Conservation (phyloP, 495 filamentous ascomycete species). For the Penicillium atrosanguineum region DNA sequence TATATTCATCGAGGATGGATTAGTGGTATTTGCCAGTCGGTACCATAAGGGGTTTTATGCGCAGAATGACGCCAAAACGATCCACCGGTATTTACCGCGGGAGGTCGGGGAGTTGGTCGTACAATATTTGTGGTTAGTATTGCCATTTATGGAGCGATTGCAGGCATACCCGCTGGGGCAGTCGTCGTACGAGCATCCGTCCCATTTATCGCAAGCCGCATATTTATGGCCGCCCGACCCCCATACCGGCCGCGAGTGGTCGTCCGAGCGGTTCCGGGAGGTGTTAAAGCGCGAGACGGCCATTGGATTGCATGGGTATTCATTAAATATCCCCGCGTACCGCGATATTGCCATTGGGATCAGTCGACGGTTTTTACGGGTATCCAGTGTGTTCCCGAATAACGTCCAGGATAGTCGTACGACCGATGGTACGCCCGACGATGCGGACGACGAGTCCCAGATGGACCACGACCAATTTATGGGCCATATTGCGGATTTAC, state of each 20-base stretch:
- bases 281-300: not conserved
- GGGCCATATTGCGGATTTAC: constrained; percentile 9
- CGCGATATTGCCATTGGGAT: constrained; percentile 2
- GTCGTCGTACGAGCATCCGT: not conserved
- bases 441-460: not conserved
- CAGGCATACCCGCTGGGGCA: not conserved
- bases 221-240: not conserved
- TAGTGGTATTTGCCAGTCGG: no score
- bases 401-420: not conserved
- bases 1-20: no score
- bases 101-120: not conserved
- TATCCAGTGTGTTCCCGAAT: constrained; percentile 2
- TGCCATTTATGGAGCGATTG: not conserved
- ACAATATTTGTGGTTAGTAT: not conserved
- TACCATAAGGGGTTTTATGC: not conserved
- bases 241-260: not conserved
- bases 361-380: not conserved
- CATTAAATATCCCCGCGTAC: not conserved
- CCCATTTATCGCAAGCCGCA: not conserved
- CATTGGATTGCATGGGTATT: not conserved
- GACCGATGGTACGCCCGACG: not conserved
- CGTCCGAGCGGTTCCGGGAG: not conserved
- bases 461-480: not conserved
- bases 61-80: no score
- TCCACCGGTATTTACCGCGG: not conserved